These are phyloP conservation scores for Pichia sp. DNA, from an alignment of 1,139 yeast genomes.

Conservation along the genomic window DNA sequence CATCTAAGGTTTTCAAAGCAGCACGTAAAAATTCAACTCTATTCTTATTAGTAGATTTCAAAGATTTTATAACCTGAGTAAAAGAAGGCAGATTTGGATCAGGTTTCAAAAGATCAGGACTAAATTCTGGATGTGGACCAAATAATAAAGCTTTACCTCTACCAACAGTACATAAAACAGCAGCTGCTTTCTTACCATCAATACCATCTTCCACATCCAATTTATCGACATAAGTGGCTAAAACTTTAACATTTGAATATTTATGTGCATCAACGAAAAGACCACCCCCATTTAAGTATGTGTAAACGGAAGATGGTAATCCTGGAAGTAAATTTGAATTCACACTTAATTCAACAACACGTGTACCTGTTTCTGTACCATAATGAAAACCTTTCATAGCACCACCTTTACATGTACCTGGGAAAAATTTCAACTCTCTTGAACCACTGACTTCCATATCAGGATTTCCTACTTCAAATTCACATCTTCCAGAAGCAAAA, in stretches of 20 bases:
- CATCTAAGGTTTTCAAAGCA: conserved; percentile 54
- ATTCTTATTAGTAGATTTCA: conserved; percentile 40
- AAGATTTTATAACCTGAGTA: conserved; percentile 33
- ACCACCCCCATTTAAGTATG: conserved; percentile 85
- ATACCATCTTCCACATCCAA: conserved; percentile 40
- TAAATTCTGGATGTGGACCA: conserved; percentile 89
- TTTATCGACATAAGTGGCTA: conserved; percentile 57
- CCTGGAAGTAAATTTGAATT: conserved; percentile 29
- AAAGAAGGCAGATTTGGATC: conserved; percentile 32
- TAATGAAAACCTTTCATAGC: conserved; percentile 78
- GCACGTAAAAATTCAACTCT: conserved; percentile 53
- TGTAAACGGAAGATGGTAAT: conserved; percentile 21
- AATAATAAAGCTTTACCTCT: conserved; percentile 70
- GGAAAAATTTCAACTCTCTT: conserved; percentile 73
- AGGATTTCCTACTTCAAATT: conserved; percentile 73
- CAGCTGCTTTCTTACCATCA: conserved; percentile 47
- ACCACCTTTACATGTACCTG: conserved; percentile 78
- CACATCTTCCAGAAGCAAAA: conserved; percentile 68
- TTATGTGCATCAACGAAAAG: conserved; percentile 69
- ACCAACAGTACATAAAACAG: conserved; percentile 61
- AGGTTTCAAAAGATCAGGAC: conserved; percentile 46
- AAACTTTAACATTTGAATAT: conserved; percentile 53
- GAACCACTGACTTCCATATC: conserved; percentile 75
- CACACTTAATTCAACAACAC: conserved; percentile 46
- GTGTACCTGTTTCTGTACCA: conserved; percentile 69